Evolutionary conservation across 495 filamentous ascomycete genomes (phyloP).

Genomic region (Trichoderma orchidacearum): DNA sequence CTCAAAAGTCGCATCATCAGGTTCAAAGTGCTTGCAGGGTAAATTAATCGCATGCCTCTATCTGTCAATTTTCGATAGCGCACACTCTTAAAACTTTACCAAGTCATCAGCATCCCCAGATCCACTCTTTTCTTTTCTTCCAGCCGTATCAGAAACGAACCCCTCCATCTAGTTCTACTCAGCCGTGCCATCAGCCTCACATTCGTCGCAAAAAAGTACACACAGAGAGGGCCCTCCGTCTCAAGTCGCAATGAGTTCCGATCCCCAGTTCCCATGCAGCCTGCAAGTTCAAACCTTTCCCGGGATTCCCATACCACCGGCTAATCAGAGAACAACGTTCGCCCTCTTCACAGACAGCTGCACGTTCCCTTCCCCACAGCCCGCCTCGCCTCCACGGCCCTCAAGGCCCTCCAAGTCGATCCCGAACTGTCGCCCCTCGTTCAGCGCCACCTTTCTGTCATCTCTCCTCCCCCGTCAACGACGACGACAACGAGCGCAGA

Average conservation of each 20-base stretch:
- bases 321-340: too few species aligned
- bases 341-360: slow-evolving; percentile 56
- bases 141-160: neutral
- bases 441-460: slow-evolving; percentile 51
- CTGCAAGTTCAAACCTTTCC: slow-evolving; percentile 15
- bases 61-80: too few species aligned
- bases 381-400: slow-evolving; percentile 64
- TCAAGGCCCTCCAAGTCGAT: slow-evolving; percentile 70
- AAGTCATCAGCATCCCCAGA: too few species aligned
- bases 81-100: too few species aligned
- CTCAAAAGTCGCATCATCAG: neutral
- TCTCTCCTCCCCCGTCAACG: slow-evolving; percentile 4
- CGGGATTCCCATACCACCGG: neutral
- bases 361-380: slow-evolving; percentile 72
- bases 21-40: neutral
- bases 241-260: slow-evolving; percentile 11
- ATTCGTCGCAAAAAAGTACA: too few species aligned
- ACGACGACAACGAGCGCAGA: slow-evolving; percentile 10
- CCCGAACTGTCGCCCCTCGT: slow-evolving; percentile 78
- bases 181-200: neutral
- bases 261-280: slow-evolving; percentile 54
- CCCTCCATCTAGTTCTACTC: too few species aligned
- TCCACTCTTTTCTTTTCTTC: neutral
- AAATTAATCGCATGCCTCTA: too few species aligned
- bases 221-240: too few species aligned